Evolutionary conservation across 306 rosid species (phyloP), one percentile per base, ranked within the genome.

Genomic region (Quercus rubra): DNA sequence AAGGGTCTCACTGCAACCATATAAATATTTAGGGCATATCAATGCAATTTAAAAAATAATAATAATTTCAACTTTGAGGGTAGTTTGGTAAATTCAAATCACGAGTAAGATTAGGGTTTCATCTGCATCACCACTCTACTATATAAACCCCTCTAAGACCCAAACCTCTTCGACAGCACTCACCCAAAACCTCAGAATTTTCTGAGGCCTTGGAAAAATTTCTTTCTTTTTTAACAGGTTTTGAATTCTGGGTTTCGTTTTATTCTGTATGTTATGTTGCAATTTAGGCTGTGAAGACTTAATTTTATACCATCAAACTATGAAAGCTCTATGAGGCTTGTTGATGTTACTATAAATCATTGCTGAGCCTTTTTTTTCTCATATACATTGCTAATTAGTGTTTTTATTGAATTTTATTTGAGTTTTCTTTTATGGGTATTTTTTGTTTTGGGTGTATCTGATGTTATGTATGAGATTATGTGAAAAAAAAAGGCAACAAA

Each of bases 251-350:
- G 6, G 23, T 21, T 6, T 18, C 5, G 20, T 5, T 59, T 19
- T 20, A 0, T 0, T 6, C 1, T 52, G 2, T 0, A 5, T 20
- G 25, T 5, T 63, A 1, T 31, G 15, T 4, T 71, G 74, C 1
- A 3, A 33, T 5, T 4, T 62, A 5, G 94, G 96, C 97, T 0
- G 81, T 85, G 94, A 92, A 28, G 98, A 84, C 3, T 21, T 61
- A 52, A 56, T 71, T 55, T 64, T 87, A 77, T 92, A 91, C 96
- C 98, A 94, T 94, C 98, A 92, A 92, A 92, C 98, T 92, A 19
- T 94, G 98, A 94, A 77, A 90, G 92, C 98, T 86, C 63, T 23
- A 8, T 2, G 7, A 79, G 74, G 96, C 89, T 92, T 91, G 81
- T 91, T 90, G 98, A 92, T 94, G 97, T 70, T 7, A 86, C 19